Conservation (phyloP, 108 stramenopile genomes). For the Ochromonas danica region DNA sequence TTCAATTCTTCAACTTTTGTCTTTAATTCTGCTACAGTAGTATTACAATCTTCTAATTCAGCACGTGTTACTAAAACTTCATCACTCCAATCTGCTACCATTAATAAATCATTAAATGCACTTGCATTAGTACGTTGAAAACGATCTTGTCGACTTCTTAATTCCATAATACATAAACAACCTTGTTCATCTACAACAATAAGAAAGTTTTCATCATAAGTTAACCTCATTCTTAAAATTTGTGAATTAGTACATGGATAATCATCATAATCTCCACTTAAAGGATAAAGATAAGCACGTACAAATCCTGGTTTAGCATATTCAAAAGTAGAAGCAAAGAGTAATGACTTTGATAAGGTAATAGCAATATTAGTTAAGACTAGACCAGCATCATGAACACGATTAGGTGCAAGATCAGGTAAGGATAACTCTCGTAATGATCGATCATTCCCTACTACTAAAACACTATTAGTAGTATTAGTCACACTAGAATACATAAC, state of each 20-base stretch:
- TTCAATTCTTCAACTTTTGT: conserved; percentile 61
- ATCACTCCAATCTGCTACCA: conserved; percentile 33
- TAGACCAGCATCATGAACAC: conserved; percentile 44
- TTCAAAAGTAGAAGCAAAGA: conserved; percentile 55
- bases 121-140: conserved; percentile 2
- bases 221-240: conserved; percentile 54
- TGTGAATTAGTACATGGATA: conserved; percentile 59
- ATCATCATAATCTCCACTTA: conserved; percentile 56
- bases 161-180: conserved; percentile 53
- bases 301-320: conserved; percentile 52
- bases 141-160: conserved; percentile 38
- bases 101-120: neutral
- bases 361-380: conserved; percentile 50
- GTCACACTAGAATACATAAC: conserved; percentile 48
- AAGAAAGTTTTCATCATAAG: conserved; percentile 56
- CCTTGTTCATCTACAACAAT: conserved; percentile 59
- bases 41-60: conserved; percentile 58
- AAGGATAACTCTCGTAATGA: conserved; percentile 54
- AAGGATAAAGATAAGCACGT: conserved; percentile 57
- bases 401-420: conserved; percentile 38
- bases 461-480: conserved; percentile 44
- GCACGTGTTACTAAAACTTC: conserved; percentile 61
- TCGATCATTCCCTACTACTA: conserved; percentile 53
- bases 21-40: conserved; percentile 53
- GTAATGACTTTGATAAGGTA: conserved; percentile 43